Percentiles rank a stretch among this genome's conserved stretches.
Conservation (phyloP, 805 yeast genomes). For the Saturnispora besseyi region DNA sequence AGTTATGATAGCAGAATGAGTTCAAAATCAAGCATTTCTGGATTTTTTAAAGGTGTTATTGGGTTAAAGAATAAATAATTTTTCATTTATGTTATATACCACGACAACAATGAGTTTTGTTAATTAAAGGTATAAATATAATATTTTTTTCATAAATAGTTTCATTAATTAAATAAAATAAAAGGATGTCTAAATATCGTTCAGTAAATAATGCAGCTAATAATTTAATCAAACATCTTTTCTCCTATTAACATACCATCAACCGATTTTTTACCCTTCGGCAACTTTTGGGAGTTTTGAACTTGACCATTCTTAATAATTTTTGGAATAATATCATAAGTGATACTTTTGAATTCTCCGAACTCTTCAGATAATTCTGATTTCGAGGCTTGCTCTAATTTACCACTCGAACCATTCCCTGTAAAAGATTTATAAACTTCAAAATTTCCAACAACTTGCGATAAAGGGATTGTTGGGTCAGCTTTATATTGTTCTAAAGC, state of each 20-base stretch:
- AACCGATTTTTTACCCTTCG: background rate
- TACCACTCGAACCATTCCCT: slow-evolving; percentile 62
- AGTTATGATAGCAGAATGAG: background rate
- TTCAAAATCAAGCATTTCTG: background rate
- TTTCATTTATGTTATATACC: no score
- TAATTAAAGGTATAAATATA: no score
- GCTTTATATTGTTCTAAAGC: slow-evolving; percentile 38
- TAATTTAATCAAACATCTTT: background rate
- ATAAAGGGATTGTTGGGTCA: slow-evolving; percentile 48
- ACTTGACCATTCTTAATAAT: slow-evolving; percentile 55
- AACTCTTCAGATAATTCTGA: slow-evolving; percentile 59
- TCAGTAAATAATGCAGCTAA: no score
- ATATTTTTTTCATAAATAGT: background rate
- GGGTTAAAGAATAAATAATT: background rate
- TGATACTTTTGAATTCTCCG: slow-evolving; percentile 48
- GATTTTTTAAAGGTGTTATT: slow-evolving; percentile 2
- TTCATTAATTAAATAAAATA: no score
- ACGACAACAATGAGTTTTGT: no score
- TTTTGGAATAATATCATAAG: slow-evolving; percentile 38
- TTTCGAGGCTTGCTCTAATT: slow-evolving; percentile 61
- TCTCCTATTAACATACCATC: slow-evolving; percentile 7
- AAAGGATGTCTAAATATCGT: background rate
- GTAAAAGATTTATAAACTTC: slow-evolving; percentile 52
- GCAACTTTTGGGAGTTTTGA: slow-evolving; percentile 24
- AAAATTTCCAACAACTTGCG: slow-evolving; percentile 54